Evolutionary conservation across 371 early-diverging fungal species (phyloP).

Genomic region (Gilbertella persicaria): DNA sequence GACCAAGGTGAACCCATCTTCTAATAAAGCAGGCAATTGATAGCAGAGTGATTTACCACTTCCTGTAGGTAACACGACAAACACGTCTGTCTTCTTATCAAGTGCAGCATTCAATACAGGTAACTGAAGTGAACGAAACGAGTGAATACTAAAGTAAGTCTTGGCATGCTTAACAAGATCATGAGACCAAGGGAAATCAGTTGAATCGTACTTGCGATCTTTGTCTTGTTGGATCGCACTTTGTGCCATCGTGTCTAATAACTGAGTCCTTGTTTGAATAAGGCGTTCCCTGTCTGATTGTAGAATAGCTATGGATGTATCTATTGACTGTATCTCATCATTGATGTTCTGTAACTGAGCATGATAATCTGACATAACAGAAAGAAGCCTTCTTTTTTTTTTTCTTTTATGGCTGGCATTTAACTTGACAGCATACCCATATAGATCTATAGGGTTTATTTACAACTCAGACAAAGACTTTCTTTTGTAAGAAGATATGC

Average conservation of each 20-base stretch:
- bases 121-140: conserved; percentile 73
- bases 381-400: no score
- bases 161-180: conserved; percentile 36
- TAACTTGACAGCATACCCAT: no score
- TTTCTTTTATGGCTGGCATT: no score
- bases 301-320: conserved; percentile 18
- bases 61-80: conserved; percentile 90
- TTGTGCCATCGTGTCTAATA: conserved; percentile 7
- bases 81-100: conserved; percentile 66
- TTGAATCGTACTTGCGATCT: conserved; percentile 14
- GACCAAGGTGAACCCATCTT: conserved; percentile 81
- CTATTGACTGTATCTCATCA: conserved; percentile 23
- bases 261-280: conserved; percentile 2
- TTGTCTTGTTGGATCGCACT: background rate
- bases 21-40: conserved; percentile 82
- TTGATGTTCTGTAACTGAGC: conserved; percentile 16
- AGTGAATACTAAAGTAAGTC: conserved; percentile 49
- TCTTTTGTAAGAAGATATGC: no score
- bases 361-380: conserved; percentile 3
- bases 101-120: conserved; percentile 78
- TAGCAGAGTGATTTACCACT: conserved; percentile 91
- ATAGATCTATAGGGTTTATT: no score
- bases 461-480: no score
- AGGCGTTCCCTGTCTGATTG: conserved; percentile 8
- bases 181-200: conserved; percentile 57